Percentiles rank a stretch among this genome's conserved stretches.
Evolutionary conservation across 2,329 filamentous ascomycete genomes (phyloP).

Genomic region (Mycosphaerella sp.): DNA sequence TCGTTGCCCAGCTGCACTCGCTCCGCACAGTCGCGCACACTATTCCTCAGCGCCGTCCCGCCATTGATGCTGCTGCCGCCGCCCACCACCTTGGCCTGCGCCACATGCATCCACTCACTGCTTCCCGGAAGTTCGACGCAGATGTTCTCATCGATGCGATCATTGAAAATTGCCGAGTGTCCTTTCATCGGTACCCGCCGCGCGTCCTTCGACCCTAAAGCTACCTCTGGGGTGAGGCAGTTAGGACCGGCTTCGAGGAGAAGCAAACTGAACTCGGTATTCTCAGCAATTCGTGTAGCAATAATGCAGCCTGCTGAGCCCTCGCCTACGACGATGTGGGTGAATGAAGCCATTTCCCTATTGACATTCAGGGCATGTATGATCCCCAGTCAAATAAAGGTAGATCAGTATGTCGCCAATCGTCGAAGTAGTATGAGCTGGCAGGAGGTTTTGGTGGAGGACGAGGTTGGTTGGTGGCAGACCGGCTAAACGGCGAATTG

Average conservation of each 20-base stretch:
- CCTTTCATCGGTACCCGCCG: slow-evolving; percentile 14
- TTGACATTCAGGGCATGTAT: too few species aligned
- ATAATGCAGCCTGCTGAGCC: slow-evolving; percentile 15
- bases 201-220: slow-evolving; percentile 3
- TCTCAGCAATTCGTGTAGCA: slow-evolving; percentile 12
- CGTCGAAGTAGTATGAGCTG: too few species aligned
- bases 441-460: neutral
- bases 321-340: slow-evolving; percentile 18
- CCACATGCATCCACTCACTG: slow-evolving; percentile 6
- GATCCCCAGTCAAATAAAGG: too few species aligned
- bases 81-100: slow-evolving; percentile 11
- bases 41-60: slow-evolving; percentile 38
- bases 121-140: neutral
- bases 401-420: too few species aligned
- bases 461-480: neutral
- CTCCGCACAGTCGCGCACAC: slow-evolving; percentile 47
- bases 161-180: slow-evolving; percentile 8
- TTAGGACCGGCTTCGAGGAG: slow-evolving; percentile 23
- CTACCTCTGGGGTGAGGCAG: slow-evolving; percentile 8
- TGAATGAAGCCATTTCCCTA: slow-evolving; percentile 2
- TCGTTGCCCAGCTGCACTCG: slow-evolving; percentile 54
- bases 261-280: slow-evolving; percentile 17
- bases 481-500: slow-evolving; percentile 5
- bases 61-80: slow-evolving; percentile 32
- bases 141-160: slow-evolving; percentile 11